Base-by-base conservation (phyloP, 345 rosid genomes). In the Gossypium ekmanianum region DNA sequence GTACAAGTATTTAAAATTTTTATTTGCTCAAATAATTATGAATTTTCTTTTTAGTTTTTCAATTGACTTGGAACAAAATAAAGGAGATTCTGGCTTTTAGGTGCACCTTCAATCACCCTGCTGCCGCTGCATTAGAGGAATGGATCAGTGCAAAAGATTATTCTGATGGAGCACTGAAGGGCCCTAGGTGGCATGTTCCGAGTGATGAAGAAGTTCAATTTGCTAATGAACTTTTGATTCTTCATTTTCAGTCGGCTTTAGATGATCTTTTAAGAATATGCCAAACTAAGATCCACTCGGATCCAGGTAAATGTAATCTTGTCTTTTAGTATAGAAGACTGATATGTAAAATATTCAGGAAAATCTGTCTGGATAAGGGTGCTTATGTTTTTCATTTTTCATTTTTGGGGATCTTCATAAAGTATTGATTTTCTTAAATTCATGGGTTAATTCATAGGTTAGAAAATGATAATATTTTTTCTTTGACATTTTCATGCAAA, bases 141-240 rank as follows among this genome's bases (percentile, higher is more conserved):
- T 95, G 99, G 99, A 84, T 91, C 77, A 90, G 99, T 86, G 83
- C 93, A 80, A 95, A 95, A 85, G 91, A 89, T 84, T 87, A 78
- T 83, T 78, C 85, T 18, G 81, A 83, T 83, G 89, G 83, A 76
- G 77, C 85, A 79, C 79, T 78, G 52, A 72, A 66, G 14, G 84
- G 79, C 59, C 96, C 98, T 41, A 86, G 77, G 81, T 95, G 99
- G 99, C 99, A 95, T 84, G 85, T 93, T 83, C 94, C 98, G 61
- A 89, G 75, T 75, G 83, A 87, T 62, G 88, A 91, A 56, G 99
- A 95, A 88, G 88, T 90, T 79, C 91, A 89, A 79, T 95, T 93
- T 86, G 99, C 99, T 74, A 87, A 93, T 85, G 98, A 95, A 81
- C 98, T 95, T 79, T 78, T 95, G 81, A 77, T 83, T 79, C 90